Percentiles rank a stretch among this genome's conserved stretches.
phyloP scores from a whole-genome alignment of 75 land plant species.

The Pinus taeda region DNA sequence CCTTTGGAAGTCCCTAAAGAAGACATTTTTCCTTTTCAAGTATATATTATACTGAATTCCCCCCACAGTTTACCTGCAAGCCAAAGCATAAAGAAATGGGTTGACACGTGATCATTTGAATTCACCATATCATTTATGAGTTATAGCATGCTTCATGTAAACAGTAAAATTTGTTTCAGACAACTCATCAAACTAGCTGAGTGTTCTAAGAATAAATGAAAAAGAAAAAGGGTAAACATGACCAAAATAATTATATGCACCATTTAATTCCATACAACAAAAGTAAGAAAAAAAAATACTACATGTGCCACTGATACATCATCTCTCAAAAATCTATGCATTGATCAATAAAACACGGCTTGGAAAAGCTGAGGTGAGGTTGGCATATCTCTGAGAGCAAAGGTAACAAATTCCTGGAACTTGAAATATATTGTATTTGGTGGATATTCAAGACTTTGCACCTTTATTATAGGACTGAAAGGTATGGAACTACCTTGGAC shows the following conservation, averaged over 20 bases:
- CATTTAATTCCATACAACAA: background rate
- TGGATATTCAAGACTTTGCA: background rate
- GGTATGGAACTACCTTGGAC: background rate
- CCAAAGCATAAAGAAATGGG: background rate
- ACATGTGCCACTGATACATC: background rate
- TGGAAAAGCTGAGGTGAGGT: background rate
- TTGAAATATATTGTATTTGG: background rate
- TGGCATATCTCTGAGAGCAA: background rate
- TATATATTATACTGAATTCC: background rate
- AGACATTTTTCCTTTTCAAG: constrained; percentile 45
- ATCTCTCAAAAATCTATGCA: background rate
- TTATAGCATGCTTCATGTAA: background rate
- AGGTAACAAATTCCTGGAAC: background rate
- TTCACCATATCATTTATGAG: background rate
- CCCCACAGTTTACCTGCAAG: background rate
- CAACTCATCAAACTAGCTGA: background rate
- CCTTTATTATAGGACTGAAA: background rate
- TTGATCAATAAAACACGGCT: no score
- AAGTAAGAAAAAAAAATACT: background rate
- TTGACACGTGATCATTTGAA: background rate
- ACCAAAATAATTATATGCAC: background rate
- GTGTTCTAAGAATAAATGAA: background rate
- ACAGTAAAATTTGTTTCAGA: background rate
- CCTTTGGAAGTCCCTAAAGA: constrained; percentile 70
- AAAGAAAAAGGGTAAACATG: background rate